Base-by-base conservation (phyloP, 768 basidiomycete genomes). In the Suillus subluteus region DNA sequence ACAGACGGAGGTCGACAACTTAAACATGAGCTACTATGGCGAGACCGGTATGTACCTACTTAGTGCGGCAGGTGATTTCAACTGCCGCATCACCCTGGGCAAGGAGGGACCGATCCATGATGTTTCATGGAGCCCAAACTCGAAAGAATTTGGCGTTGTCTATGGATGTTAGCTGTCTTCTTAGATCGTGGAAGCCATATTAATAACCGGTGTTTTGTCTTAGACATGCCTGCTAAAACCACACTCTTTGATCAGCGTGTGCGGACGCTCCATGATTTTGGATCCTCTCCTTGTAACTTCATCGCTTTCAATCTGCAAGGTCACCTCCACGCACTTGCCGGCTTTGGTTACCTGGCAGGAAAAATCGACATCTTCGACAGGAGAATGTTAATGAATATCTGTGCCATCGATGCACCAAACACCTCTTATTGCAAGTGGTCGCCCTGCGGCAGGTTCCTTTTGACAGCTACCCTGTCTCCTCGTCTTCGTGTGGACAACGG, bases 21-120 rank as follows among this genome's bases (percentile, higher is more conserved):
- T 93, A 56, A 97, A 97, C 78, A 98, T 94, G 86, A 96, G 91
- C 73, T 99, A 99, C 78, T 99, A 99, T 71, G 98, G 98, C 63
- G 97, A 99, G 82, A 98, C 96, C 3, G 94, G 94, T 62, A 82
- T 99, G 73, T 61, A 61, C 59, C 59, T 61, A 18, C 59, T 99
- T 68, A 95, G 91, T 69, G 89, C 95, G 21, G 91, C 94, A 11
- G 96, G 97, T 18, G 93, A 95, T 71, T 98, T 96, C 72, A 96
- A 98, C 75, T 95, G 94, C 75, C 85, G 95, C 37, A 91, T 99
- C 37, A 81, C 84, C 1, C 81, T 94, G 71, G 96, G 98, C 80
- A 98, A 98, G 82, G 97, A 99, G 68, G 98, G 98, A 1, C 96
- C 96, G 0, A 95, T 99, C 68, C 96, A 98, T 73, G 98, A 99